Conservation (phyloP, 2,329 filamentous ascomycete genomes). For the Penicillium sp. region DNA sequence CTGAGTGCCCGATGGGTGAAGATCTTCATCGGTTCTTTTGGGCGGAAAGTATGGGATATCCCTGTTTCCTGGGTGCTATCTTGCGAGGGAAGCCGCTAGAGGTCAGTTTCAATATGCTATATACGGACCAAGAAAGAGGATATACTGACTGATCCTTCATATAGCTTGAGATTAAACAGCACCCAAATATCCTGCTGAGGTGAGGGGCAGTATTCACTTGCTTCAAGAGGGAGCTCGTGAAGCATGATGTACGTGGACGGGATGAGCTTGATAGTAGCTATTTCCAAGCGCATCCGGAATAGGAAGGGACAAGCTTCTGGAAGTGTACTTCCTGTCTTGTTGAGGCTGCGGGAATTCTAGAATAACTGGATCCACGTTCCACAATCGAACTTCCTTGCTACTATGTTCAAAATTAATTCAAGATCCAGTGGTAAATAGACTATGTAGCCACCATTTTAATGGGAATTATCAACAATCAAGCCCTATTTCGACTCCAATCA, state of each 20-base stretch:
- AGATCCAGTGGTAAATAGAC: background rate
- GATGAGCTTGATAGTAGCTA: background rate
- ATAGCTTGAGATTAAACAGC: background rate
- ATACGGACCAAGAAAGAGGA: background rate
- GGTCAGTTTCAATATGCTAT: background rate
- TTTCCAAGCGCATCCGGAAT: no score
- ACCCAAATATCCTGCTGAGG: background rate
- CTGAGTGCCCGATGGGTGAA: background rate
- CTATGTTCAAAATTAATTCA: background rate
- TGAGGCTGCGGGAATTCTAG: no score
- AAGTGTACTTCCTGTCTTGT: no score
- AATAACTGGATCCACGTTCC: no score
- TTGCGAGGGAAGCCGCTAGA: background rate
- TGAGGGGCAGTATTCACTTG: background rate
- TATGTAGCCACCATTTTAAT: constrained; percentile 7
- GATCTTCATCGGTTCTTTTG: background rate
- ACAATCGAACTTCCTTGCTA: background rate
- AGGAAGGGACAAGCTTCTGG: no score
- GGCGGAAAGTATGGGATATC: background rate
- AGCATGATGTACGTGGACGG: background rate
- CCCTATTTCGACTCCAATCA: background rate
- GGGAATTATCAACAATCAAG: constrained; percentile 3
- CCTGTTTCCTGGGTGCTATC: background rate
- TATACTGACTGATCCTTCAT: background rate
- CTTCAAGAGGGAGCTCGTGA: background rate